A percentile compares a stretch with the other conserved stretches of the same genome.
phyloP scores from a whole-genome alignment of 1,139 yeast genomes.

The Zygosaccharomyces sapae region DNA sequence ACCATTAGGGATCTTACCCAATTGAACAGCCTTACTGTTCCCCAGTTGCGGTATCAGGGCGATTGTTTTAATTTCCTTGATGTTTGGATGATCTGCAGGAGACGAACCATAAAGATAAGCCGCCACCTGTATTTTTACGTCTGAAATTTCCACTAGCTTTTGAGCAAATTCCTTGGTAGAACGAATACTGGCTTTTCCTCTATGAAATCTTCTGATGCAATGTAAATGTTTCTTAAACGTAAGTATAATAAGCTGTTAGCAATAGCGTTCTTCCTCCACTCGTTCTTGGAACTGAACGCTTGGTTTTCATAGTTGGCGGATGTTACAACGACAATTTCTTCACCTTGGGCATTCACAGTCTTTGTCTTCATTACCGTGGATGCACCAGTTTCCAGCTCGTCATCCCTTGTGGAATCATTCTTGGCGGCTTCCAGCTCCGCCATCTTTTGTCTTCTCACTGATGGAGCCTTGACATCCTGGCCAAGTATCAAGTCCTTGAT shows the following conservation, averaged over 20 bases:
- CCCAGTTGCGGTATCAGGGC: slow-evolving; percentile 91
- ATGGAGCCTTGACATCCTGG: slow-evolving; percentile 88
- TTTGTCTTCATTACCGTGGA: slow-evolving; percentile 78
- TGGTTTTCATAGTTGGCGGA: slow-evolving; percentile 86
- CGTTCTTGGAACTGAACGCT: slow-evolving; percentile 76
- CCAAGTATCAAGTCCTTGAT: slow-evolving; percentile 91
- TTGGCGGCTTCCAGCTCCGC: slow-evolving; percentile 68
- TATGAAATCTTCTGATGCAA: slow-evolving; percentile 56
- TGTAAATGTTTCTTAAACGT: slow-evolving; percentile 73
- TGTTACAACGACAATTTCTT: slow-evolving; percentile 89
- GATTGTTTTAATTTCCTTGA: slow-evolving; percentile 73
- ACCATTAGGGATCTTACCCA: slow-evolving; percentile 51
- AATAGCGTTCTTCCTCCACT: slow-evolving; percentile 88
- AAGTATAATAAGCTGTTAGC: slow-evolving; percentile 69
- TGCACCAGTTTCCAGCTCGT: slow-evolving; percentile 25
- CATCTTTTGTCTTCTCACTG: slow-evolving; percentile 73
- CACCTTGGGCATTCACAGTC: slow-evolving; percentile 91
- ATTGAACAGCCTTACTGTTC: slow-evolving; percentile 57
- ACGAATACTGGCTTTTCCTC: slow-evolving; percentile 62
- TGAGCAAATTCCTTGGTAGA: slow-evolving; percentile 75
- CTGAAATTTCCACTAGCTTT: slow-evolving; percentile 79
- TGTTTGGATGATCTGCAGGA: slow-evolving; percentile 61
- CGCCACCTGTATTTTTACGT: slow-evolving; percentile 76
- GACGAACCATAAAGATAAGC: slow-evolving; percentile 79
- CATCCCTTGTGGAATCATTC: slow-evolving; percentile 35